These are phyloP conservation scores for Dictyostelium gargantuum DNA, from an alignment of 208 protist species.

Conservation along the genomic window DNA sequence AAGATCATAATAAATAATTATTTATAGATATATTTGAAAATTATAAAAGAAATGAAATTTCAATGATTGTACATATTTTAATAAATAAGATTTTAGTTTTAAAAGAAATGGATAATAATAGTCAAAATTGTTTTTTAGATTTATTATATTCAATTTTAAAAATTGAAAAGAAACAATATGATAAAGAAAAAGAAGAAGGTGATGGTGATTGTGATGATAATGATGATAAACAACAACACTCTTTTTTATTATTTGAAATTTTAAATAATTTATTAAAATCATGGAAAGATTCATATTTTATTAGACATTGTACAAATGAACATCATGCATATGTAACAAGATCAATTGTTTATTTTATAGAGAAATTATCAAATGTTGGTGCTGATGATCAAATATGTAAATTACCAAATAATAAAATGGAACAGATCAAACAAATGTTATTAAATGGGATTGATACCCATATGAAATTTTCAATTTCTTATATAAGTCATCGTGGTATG, in stretches of 20 bases:
- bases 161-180: background rate
- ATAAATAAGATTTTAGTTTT: slow-evolving; percentile 14
- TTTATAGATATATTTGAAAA: background rate
- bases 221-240: background rate
- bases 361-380: background rate
- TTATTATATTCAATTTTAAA: background rate
- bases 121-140: slow-evolving; percentile 22
- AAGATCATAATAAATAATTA: background rate
- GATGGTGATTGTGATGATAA: background rate
- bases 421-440: background rate
- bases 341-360: slow-evolving; percentile 1
- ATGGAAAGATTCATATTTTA: slow-evolving; percentile 46
- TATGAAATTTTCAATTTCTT: slow-evolving; percentile 13
- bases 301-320: slow-evolving; percentile 13
- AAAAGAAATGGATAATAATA: background rate
- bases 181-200: background rate
- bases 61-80: background rate
- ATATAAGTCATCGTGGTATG: slow-evolving; percentile 39
- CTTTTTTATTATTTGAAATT: background rate
- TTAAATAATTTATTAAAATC: slow-evolving; percentile 38
- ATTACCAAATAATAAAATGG: background rate
- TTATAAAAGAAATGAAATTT: background rate
- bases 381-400: background rate
- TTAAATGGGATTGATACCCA: slow-evolving; percentile 29
- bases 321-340: slow-evolving; percentile 11